These are phyloP conservation scores for Beauveria australis DNA, from an alignment of 2,329 filamentous ascomycete genomes.

Conservation along the genomic window DNA sequence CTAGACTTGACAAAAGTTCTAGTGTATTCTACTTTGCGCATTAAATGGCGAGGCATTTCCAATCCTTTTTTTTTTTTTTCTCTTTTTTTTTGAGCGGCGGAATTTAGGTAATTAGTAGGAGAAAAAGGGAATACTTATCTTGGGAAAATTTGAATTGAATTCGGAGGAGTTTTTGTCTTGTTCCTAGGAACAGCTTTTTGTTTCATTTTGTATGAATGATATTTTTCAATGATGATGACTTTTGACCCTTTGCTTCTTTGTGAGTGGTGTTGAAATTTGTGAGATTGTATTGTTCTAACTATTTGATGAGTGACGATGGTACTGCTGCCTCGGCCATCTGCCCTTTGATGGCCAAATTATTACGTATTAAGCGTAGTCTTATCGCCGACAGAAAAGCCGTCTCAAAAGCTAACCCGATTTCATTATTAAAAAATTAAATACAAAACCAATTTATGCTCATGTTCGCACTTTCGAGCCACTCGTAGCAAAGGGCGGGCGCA, in stretches of 20 bases:
- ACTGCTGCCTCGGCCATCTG: too few relatives aligned
- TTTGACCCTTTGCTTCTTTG: too few relatives aligned
- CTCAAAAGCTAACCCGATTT: neutral
- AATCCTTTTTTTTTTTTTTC: neutral
- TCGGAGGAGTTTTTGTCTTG: neutral
- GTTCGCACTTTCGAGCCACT: too few relatives aligned
- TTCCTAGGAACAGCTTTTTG: neutral
- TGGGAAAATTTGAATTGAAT: neutral
- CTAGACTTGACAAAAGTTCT: neutral
- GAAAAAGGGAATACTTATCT: neutral
- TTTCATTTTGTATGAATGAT: neutral
- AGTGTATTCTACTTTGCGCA: neutral
- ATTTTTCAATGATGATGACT: neutral
- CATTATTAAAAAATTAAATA: neutral
- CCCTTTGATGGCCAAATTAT: too few relatives aligned
- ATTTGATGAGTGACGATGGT: too few relatives aligned
- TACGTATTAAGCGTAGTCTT: too few relatives aligned
- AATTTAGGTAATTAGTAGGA: neutral
- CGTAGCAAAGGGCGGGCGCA: neutral
- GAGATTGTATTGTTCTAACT: too few relatives aligned
- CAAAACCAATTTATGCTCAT: too few relatives aligned
- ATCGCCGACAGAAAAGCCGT: too few relatives aligned
- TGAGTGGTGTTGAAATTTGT: too few relatives aligned
- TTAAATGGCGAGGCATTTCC: neutral
- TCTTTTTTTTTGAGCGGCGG: neutral